Evolutionary conservation across 345 rosid genomes (phyloP).

Genomic region (Dimocarpus longan): DNA sequence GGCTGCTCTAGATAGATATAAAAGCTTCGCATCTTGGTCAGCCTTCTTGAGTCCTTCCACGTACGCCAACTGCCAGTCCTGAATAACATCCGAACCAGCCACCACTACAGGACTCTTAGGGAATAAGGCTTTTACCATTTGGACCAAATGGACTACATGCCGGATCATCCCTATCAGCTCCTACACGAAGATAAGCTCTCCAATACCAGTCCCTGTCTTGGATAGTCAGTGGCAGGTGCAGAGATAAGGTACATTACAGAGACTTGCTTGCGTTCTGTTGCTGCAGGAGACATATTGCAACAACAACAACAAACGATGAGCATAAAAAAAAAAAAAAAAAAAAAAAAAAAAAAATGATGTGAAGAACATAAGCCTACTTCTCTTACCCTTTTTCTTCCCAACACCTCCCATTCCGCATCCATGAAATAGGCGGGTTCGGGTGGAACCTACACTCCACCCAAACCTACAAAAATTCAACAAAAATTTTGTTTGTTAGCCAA

Average conservation of each 20-base stretch:
- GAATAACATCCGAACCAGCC: slow-evolving; percentile 80
- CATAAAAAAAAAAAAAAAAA: too few relatives aligned
- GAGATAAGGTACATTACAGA: slow-evolving; percentile 72
- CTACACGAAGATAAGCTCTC: slow-evolving; percentile 84
- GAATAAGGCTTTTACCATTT: slow-evolving; percentile 55
- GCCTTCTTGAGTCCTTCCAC: slow-evolving; percentile 69
- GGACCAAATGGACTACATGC: slow-evolving; percentile 89
- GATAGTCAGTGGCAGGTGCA: slow-evolving; percentile 91
- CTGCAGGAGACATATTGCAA: too few relatives aligned
- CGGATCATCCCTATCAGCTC: slow-evolving; percentile 80
- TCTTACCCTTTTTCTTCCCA: too few relatives aligned
- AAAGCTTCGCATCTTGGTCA: slow-evolving; percentile 67
- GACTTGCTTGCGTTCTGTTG: too few relatives aligned
- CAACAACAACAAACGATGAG: too few relatives aligned
- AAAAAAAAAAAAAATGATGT: too few relatives aligned
- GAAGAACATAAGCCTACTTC: too few relatives aligned
- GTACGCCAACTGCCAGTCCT: slow-evolving; percentile 83
- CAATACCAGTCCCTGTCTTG: slow-evolving; percentile 90
- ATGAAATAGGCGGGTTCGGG: too few relatives aligned
- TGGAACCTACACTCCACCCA: too few relatives aligned
- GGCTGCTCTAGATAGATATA: slow-evolving; percentile 61
- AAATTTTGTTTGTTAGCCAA: too few relatives aligned
- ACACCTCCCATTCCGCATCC: too few relatives aligned
- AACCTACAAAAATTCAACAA: too few relatives aligned
- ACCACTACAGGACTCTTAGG: slow-evolving; percentile 84